These are phyloP conservation scores for Solanum virginianum DNA, from an alignment of 257 asterid species.

Conservation along the genomic window DNA sequence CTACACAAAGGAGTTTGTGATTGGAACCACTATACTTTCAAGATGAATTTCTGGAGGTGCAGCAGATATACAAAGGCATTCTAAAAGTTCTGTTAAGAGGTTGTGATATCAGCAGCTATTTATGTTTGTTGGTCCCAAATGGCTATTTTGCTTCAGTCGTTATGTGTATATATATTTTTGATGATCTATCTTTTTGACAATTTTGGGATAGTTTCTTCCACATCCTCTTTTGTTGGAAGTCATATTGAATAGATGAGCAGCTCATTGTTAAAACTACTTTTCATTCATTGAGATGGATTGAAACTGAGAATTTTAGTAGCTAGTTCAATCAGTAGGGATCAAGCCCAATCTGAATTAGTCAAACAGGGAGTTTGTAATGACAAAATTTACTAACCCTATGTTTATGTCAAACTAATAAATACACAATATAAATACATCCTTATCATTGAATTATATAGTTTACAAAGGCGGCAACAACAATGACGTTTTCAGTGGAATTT, in stretches of 20 bases:
- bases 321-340: not conserved
- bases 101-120: not conserved
- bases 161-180: not conserved
- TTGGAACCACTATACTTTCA: not conserved
- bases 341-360: not conserved
- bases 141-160: not conserved
- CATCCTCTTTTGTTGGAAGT: not conserved
- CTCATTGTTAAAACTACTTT: not conserved
- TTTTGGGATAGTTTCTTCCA: not conserved
- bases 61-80: not conserved
- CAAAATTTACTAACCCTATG: too few relatives aligned
- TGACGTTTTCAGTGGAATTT: too few relatives aligned
- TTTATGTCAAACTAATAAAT: too few relatives aligned
- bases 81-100: not conserved
- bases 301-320: accelerated
- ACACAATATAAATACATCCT: not conserved
- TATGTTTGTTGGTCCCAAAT: not conserved
- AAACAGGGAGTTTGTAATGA: not conserved
- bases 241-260: not conserved
- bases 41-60: not conserved
- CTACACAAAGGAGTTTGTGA: not conserved
- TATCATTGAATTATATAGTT: not conserved
- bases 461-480: too few relatives aligned
- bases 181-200: not conserved
- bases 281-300: not conserved